phyloP scores from a whole-genome alignment of 495 filamentous ascomycete genomes.

The Collariella sp. region DNA sequence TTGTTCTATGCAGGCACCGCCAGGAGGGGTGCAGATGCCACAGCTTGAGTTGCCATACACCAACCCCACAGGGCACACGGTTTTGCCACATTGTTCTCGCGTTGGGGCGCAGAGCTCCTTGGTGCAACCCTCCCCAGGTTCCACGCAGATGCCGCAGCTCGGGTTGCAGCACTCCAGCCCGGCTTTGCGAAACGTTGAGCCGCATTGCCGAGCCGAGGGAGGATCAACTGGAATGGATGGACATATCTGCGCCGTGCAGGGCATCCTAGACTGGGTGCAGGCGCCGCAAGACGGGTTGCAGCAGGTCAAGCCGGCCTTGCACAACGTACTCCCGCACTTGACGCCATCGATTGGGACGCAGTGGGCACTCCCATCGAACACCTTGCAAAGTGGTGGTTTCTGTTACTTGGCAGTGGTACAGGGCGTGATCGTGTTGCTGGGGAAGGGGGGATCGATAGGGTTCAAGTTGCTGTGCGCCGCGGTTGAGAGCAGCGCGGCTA shows the following conservation, averaged over 20 bases:
- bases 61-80: background rate
- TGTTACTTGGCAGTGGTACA: slow-evolving; percentile 15
- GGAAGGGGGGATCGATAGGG: slow-evolving; percentile 1
- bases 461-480: slow-evolving; percentile 11
- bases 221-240: background rate
- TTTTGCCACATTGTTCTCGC: slow-evolving; percentile 10
- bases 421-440: background rate
- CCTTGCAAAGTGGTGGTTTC: slow-evolving; percentile 11
- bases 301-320: slow-evolving; percentile 10
- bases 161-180: slow-evolving; percentile 22
- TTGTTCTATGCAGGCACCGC: background rate
- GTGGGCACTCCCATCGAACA: slow-evolving; percentile 8
- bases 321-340: slow-evolving; percentile 13
- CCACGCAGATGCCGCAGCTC: slow-evolving; percentile 19
- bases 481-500: slow-evolving; percentile 5
- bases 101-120: slow-evolving; percentile 12
- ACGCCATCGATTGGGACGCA: slow-evolving; percentile 6
- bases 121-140: slow-evolving; percentile 14
- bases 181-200: slow-evolving; percentile 6
- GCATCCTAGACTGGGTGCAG: slow-evolving; percentile 15
- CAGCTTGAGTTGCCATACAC: slow-evolving; percentile 13
- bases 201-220: slow-evolving; percentile 4
- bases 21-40: slow-evolving; percentile 12
- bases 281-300: slow-evolving; percentile 21
- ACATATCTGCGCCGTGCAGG: slow-evolving; percentile 18